Evolutionary conservation across 2,329 filamentous ascomycete genomes (phyloP), one percentile per base, ranked within the genome.

Genomic region (Sarocladium strictum): DNA sequence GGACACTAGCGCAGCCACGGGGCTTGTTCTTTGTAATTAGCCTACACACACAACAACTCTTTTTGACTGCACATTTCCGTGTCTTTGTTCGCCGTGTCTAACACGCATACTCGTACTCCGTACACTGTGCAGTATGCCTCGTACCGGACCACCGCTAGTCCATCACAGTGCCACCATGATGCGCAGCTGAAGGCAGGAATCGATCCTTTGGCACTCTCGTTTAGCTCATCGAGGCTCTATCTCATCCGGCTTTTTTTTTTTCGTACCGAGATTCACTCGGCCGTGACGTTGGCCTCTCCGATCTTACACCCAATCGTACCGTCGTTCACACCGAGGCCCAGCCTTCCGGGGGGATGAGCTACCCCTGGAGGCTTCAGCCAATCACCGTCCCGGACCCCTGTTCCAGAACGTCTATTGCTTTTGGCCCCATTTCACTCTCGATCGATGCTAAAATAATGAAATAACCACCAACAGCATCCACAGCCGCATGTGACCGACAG

Each of bases 331-430:
- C 24, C 17, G 21, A 43, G 9, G 43, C 23, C 23, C 47, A 35
- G 47, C 26, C 7, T 51, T 51, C 47, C 29, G 47, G 47, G 47
- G 47, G 35, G 47, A 33, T 51, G 47, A 35, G 23, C 47, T 51
- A 29, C 47, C 47, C 47, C 47, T 51, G 47, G 27, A 6, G 10
- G 23, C 2, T 24, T 10, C 47, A 35, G n/a, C 47, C 47, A 51
- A 51, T 51, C 47, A 51, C 11, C 4, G 29, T 10, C 26, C 26
- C 17, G 27, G 9, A 15, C 47, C 47, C 47, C 47, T 51, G 47
- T 51, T 51, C 47, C 47, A 51, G 47, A 51, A 51, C 47, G 35
- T n/a, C 43, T n/a, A 32, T 49, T 3, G 43, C 15, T 27, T 26
- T n/a, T 11, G n/a, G 3, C 21, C 43, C 43, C 24, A 10, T 43